Evolutionary conservation across 2,329 filamentous ascomycete genomes (phyloP).

Genomic region (Mollisia scopiformis): DNA sequence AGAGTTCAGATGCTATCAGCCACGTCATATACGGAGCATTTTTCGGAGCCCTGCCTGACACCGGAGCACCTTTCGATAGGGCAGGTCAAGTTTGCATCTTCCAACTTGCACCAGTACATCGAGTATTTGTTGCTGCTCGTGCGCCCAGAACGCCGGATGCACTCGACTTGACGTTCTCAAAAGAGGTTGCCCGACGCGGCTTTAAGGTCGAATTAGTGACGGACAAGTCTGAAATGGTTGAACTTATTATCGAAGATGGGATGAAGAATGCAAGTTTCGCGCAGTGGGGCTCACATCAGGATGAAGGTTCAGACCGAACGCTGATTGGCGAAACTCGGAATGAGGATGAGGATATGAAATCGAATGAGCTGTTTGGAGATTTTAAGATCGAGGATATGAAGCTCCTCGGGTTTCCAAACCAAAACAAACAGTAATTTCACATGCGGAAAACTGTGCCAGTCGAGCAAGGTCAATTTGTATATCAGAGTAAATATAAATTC

Average conservation of each 20-base stretch:
- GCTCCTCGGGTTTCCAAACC: not conserved
- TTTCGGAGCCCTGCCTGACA: not conserved
- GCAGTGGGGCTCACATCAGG: not conserved
- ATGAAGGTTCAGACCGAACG: not conserved
- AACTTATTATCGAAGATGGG: conserved; percentile 7
- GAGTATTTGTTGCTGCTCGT: not conserved
- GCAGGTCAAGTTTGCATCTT: not conserved
- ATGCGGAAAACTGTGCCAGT: no score
- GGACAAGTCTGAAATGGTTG: not conserved
- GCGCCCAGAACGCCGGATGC: not conserved
- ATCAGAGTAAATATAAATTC: no score
- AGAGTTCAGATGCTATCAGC: not conserved
- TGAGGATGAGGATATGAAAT: not conserved
- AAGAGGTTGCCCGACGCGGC: not conserved
- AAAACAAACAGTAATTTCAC: not conserved
- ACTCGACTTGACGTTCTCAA: not conserved
- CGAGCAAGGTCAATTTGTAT: not conserved
- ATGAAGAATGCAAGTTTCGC: conserved; percentile 2
- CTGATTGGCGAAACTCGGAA: not conserved
- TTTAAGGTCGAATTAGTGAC: not conserved
- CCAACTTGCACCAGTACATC: not conserved
- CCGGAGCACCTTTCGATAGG: not conserved
- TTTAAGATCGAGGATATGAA: not conserved
- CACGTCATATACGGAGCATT: not conserved
- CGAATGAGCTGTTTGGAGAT: not conserved